These are phyloP conservation scores for Teunomyces panamensis DNA, from an alignment of 805 yeast genomes.

Conservation along the genomic window DNA sequence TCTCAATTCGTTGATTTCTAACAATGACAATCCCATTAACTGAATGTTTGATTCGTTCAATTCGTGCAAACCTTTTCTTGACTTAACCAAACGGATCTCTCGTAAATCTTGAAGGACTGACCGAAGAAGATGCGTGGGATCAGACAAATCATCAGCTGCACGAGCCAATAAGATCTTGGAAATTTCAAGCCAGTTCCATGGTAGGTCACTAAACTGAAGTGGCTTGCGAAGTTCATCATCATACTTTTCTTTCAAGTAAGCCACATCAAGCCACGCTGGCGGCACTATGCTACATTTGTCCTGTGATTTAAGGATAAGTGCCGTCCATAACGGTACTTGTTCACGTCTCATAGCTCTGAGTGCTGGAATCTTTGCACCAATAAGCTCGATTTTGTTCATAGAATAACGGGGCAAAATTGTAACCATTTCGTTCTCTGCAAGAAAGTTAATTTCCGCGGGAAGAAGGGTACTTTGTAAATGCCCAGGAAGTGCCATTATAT, in stretches of 20 bases:
- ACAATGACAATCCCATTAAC: constrained; percentile 72
- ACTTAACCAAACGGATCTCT: constrained; percentile 78
- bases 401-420: constrained; percentile 77
- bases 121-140: constrained; percentile 68
- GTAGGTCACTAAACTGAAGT: constrained; percentile 64
- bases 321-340: constrained; percentile 83
- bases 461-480: constrained; percentile 54
- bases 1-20: constrained; percentile 86
- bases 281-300: constrained; percentile 81
- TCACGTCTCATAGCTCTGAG: constrained; percentile 66
- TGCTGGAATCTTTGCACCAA: constrained; percentile 61
- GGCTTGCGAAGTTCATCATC: constrained; percentile 63
- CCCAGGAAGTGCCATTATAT: constrained; percentile 62
- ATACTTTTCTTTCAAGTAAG: constrained; percentile 51
- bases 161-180: constrained; percentile 64
- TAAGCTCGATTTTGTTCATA: constrained; percentile 60
- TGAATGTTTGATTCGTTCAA: constrained; percentile 81
- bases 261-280: constrained; percentile 76
- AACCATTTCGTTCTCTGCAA: constrained; percentile 77
- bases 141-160: constrained; percentile 78
- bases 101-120: constrained; percentile 76
- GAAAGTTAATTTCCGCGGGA: constrained; percentile 76
- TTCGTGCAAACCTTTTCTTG: constrained; percentile 72
- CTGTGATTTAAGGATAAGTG: constrained; percentile 77
- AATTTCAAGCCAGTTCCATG: constrained; percentile 86